Base-by-base conservation (phyloP, 257 asterid species). In the Nicotiana paniculata region DNA sequence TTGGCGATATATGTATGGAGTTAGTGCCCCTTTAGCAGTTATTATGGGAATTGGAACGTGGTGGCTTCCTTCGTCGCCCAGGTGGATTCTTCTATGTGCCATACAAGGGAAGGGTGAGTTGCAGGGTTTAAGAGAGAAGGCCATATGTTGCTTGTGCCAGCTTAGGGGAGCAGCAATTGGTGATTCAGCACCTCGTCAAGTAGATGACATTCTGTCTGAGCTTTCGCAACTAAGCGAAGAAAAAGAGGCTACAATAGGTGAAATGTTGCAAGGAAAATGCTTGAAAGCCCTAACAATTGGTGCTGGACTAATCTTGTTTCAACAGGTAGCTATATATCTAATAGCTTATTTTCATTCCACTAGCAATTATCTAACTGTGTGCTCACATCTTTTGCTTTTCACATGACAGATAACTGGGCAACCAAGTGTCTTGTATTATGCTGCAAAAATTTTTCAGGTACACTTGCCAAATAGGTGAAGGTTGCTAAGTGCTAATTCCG, bases 391-490 rank as follows among this genome's bases (percentile, higher is more conserved):
- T 39, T 70, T 74, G 35, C 86, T 76, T 81, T 81, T 24, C 84
- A 83, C 76, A 59, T 90, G 84, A 87, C 91, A 96, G 99, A 90
- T 96, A 83, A 96, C 99, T 33, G 99, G 99, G 82, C 99, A 96
- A 87, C 99, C 99, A 18, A 96, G 98, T 88, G 98, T 96, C 84
- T 87, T 96, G 83, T 94, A 96, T 90, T 96, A 96, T 88, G 98
- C 99, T 15, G 93, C 98, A 28, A 86, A 95, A 57, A 94, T 93
- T 84, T 92, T 96, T 85, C 97, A 94, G 98, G 99, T 96, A 92
- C 54, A 61, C 74, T 67, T 82, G 74, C 79, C 57, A 51, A 46
- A 80, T 59, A 57, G 37, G 83, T 21, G 58, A 81, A 79, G 33
- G 57, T 64, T 59, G 64, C 24, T 77, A 26, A 35, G 65, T 59